phyloP scores from a whole-genome alignment of 225 moss, liverwort and hornwort genomes.

The Neckera pumila region DNA sequence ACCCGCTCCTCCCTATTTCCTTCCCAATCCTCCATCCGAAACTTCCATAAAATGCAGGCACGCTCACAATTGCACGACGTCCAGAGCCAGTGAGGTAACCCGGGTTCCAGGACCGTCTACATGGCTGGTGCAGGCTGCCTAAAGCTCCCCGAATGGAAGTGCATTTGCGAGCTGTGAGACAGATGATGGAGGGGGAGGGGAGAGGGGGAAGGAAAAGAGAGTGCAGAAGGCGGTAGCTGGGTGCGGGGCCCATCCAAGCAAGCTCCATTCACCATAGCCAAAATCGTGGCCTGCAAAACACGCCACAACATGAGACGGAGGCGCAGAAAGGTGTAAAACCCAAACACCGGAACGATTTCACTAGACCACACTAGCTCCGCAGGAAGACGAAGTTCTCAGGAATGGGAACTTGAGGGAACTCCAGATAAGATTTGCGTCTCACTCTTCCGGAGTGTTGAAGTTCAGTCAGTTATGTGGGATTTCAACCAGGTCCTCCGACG shows the following conservation, averaged over 20 bases:
- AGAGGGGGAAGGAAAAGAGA: slow-evolving; percentile 28
- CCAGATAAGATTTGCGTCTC: neutral
- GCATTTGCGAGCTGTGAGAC: slow-evolving; percentile 14
- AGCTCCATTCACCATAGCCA: slow-evolving; percentile 45
- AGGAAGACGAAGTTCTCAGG: neutral
- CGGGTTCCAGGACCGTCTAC: neutral
- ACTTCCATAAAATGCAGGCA: neutral
- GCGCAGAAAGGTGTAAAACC: neutral
- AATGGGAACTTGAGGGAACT: neutral
- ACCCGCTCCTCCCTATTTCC: neutral
- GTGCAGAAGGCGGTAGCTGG: slow-evolving; percentile 34
- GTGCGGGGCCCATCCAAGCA: slow-evolving; percentile 30
- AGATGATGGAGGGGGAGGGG: slow-evolving; percentile 1
- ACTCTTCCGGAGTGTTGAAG: neutral
- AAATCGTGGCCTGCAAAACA: neutral
- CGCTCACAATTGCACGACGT: neutral
- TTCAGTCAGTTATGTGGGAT: too few relatives aligned
- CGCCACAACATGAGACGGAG: neutral
- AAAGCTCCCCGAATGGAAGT: neutral
- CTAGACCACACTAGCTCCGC: too few relatives aligned
- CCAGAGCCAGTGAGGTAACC: neutral
- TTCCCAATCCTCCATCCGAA: neutral
- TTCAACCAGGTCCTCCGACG: too few relatives aligned
- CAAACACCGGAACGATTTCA: neutral
- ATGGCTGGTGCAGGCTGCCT: neutral